phyloP scores from a whole-genome alignment of 148 eudicot genomes.

The Rhododendron henanense region DNA sequence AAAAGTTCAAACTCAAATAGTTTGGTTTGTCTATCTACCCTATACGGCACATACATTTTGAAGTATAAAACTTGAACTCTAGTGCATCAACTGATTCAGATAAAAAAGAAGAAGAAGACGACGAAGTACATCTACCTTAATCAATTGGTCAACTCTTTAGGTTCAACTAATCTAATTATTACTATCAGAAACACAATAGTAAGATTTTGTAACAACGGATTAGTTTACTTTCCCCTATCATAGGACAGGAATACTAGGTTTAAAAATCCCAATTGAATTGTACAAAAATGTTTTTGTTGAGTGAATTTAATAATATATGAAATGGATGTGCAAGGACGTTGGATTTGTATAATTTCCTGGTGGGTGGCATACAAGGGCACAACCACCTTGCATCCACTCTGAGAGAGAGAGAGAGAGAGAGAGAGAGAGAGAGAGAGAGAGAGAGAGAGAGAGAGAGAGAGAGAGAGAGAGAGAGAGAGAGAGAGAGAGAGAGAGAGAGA shows the following conservation, averaged over 20 bases:
- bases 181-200: not conserved
- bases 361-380: not conserved
- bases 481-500: too few relatives aligned
- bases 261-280: not conserved
- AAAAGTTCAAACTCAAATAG: not conserved
- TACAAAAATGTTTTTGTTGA: not conserved
- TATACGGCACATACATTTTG: not conserved
- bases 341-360: not conserved
- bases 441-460: too few relatives aligned
- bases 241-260: not conserved
- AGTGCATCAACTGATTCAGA: not conserved
- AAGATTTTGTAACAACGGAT: not conserved
- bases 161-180: not conserved
- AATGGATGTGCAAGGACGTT: not conserved
- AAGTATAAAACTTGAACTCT: not conserved
- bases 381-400: not conserved
- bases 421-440: too few relatives aligned
- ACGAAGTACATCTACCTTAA: not conserved
- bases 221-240: not conserved
- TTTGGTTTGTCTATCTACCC: not conserved
- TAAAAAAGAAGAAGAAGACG: too few relatives aligned
- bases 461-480: too few relatives aligned
- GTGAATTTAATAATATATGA: not conserved
- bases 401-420: too few relatives aligned
- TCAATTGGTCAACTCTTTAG: not conserved